phyloP scores from a whole-genome alignment of 805 yeast genomes.

The Metschnikowia continentalis region DNA sequence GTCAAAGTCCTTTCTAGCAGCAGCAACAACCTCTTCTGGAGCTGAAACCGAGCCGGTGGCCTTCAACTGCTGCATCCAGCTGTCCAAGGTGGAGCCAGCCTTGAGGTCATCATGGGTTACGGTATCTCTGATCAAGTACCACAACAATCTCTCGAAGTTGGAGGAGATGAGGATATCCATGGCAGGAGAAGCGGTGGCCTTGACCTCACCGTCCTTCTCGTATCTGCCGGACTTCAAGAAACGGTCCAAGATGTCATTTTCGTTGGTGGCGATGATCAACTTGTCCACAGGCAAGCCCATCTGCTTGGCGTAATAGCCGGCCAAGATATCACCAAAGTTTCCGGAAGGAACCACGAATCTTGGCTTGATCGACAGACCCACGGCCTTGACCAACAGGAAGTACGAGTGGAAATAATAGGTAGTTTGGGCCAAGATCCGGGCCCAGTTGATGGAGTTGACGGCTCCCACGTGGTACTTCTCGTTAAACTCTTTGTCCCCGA shows the following conservation, averaged over 20 bases:
- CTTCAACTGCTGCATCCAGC: conserved; percentile 79
- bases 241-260: conserved; percentile 91
- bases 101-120: conserved; percentile 50
- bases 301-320: conserved; percentile 89
- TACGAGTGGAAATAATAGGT: conserved; percentile 93
- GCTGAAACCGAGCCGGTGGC: conserved; percentile 72
- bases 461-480: conserved; percentile 92
- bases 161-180: conserved; percentile 97
- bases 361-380: conserved; percentile 35
- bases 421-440: conserved; percentile 95
- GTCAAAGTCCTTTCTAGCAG: conserved; percentile 66
- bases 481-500: conserved; percentile 87
- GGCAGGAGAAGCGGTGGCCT: conserved; percentile 92
- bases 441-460: conserved; percentile 98
- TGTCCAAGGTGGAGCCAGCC: conserved; percentile 69
- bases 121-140: conserved; percentile 85
- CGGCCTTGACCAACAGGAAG: conserved; percentile 58
- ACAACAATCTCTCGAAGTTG: conserved; percentile 91
- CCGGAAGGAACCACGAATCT: conserved; percentile 96
- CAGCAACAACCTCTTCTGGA: conserved; percentile 55
- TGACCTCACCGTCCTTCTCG: conserved; percentile 70
- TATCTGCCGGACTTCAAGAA: conserved; percentile 84
- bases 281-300: conserved; percentile 93
- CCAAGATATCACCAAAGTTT: conserved; percentile 96
- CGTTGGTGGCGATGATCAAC: conserved; percentile 91